Evolutionary conservation across 2,329 filamentous ascomycete species (phyloP), one percentile per base, ranked within the genome.

Genomic region (Thelonectria blattea): DNA sequence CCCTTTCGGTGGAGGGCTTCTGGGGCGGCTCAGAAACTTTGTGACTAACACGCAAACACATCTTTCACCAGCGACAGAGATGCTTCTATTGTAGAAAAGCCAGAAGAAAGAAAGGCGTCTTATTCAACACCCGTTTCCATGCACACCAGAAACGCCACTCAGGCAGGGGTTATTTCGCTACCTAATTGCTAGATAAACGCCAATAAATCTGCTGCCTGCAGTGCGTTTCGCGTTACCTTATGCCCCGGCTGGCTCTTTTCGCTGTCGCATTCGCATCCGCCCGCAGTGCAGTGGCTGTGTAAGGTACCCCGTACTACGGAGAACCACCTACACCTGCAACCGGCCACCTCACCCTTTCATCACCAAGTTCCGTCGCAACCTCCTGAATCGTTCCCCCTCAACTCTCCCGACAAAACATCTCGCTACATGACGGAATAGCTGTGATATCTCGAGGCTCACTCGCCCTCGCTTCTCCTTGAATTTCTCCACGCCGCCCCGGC

Each of bases 311-410:
- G 49, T 52, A 37, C 56, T 48, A 42, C 5, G 27, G 5, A 30
- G 22, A 2, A 30, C 27, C 27, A 30, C 27, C 27, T 30, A 30
- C 27, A 30, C 27, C 27, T 30, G 27, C 27, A 30, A 30, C 49
- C 45, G 51, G 56, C 62, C 60, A 62, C 61, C 58, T 63, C 52
- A 61, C 53, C 60, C 56, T 58, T 55, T 60, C 56, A 45, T 48
- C 45, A 27, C 32, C 22, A 55, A 45, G 43, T 57, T 50, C 46
- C 49, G 46, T 42, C 46, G 52, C 52, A 24, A 41, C 42, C 47
- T n/a, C 41, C 53, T 48, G 24, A 43, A 62, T 52, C 37, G 49
- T 47, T 37, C 18, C 51, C 52, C 49, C 45, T 37, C 47, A 27
- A 17, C 11, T 34, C 47, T 30, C 34, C 34, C 41, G 34, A 14